A percentile compares a stretch with the other conserved stretches of the same genome.
phyloP scores from a whole-genome alignment of 768 basidiomycete species.

The Thelephora ganbajun region DNA sequence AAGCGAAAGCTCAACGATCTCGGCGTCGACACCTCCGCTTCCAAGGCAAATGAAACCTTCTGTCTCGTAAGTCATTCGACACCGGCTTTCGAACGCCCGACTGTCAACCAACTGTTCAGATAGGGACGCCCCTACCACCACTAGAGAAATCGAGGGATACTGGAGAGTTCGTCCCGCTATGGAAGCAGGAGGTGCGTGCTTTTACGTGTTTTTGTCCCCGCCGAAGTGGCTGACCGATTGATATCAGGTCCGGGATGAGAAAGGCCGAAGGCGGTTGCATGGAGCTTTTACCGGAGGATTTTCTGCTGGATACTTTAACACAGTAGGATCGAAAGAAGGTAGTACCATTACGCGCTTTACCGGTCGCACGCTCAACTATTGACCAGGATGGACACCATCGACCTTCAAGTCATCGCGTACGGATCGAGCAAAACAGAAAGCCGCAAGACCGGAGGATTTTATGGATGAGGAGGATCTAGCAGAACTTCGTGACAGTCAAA shows the following conservation, averaged over 20 bases:
- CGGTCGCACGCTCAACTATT: slow-evolving; percentile 1
- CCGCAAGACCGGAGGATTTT: slow-evolving; percentile 73
- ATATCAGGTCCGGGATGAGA: slow-evolving; percentile 75
- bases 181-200: slow-evolving; percentile 84
- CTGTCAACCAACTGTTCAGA: slow-evolving; percentile 27
- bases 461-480: slow-evolving; percentile 99
- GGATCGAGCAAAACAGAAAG: slow-evolving; percentile 54
- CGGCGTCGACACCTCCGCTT: slow-evolving; percentile 57
- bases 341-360: slow-evolving; percentile 7
- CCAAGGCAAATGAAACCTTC: slow-evolving; percentile 70
- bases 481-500: slow-evolving; percentile 60
- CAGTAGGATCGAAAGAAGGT: slow-evolving; percentile 95
- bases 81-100: slow-evolving; percentile 5
- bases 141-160: slow-evolving; percentile 89
- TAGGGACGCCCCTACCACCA: slow-evolving; percentile 88
- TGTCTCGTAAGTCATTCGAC: slow-evolving; percentile 44
- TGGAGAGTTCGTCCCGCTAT: slow-evolving; percentile 90
- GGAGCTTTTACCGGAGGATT: slow-evolving; percentile 98
- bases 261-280: slow-evolving; percentile 85
- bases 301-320: slow-evolving; percentile 94
- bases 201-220: slow-evolving; percentile 1
- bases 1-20: slow-evolving; percentile 79
- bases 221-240: slow-evolving; percentile 3
- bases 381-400: slow-evolving; percentile 85
- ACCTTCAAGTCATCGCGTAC: slow-evolving; percentile 84